These are phyloP conservation scores for Tremellales sp. DNA, from an alignment of 1,284 basidiomycete species.

Conservation along the genomic window DNA sequence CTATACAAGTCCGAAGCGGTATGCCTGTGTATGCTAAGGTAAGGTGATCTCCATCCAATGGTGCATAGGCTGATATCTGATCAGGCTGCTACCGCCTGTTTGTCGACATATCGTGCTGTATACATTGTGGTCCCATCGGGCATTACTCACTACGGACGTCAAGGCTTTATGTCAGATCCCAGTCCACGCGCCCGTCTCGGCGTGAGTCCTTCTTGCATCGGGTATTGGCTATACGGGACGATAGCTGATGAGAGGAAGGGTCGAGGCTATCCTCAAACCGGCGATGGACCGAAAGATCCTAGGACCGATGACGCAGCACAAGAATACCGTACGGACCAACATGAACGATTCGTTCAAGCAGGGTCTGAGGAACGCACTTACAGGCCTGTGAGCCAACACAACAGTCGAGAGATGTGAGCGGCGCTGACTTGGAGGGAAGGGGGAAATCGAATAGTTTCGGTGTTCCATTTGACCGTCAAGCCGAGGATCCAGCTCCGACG, in stretches of 20 bases:
- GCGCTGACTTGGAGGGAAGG: slow-evolving; percentile 50
- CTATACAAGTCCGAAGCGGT: slow-evolving; percentile 86
- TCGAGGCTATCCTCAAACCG: slow-evolving; percentile 63
- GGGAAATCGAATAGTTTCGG: slow-evolving; percentile 90
- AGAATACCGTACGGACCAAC: slow-evolving; percentile 55
- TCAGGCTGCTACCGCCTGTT: slow-evolving; percentile 74
- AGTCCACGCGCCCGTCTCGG: slow-evolving; percentile 13
- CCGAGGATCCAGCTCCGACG: slow-evolving; percentile 40
- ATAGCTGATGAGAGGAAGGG: slow-evolving; percentile 50
- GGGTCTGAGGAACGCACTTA: slow-evolving; percentile 79
- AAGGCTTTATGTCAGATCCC: slow-evolving; percentile 74
- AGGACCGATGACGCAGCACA: slow-evolving; percentile 40
- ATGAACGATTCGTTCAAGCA: slow-evolving; percentile 73
- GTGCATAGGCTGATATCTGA: neutral
- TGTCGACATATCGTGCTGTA: slow-evolving; percentile 90
- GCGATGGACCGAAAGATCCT: slow-evolving; percentile 72
- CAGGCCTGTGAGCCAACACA: slow-evolving; percentile 69
- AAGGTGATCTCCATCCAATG: too few relatives aligned
- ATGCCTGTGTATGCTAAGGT: slow-evolving; percentile 92
- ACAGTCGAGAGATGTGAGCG: slow-evolving; percentile 8
- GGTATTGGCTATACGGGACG: neutral
- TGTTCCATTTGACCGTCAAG: slow-evolving; percentile 63
- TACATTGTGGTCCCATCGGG: slow-evolving; percentile 81
- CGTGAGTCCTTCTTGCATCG: too few relatives aligned
- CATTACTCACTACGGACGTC: slow-evolving; percentile 67